Conservation (phyloP, 176 grass and related monocot species). For the Triticum timopheevii region DNA sequence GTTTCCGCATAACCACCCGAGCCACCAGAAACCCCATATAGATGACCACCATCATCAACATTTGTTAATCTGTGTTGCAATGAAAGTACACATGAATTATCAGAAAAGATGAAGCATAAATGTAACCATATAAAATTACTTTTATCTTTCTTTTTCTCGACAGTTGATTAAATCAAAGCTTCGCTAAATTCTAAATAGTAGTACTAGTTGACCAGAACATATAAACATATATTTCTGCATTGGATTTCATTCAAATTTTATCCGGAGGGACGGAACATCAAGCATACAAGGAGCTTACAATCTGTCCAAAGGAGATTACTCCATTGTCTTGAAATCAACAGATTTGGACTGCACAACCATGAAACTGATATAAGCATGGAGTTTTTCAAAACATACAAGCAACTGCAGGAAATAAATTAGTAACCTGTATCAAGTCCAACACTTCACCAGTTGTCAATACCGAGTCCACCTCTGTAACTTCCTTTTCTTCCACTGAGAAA, state of each 20-base stretch:
- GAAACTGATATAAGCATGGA: conserved; percentile 26
- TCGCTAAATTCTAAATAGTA: neutral
- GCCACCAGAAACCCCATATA: conserved; percentile 89
- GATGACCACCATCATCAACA: conserved; percentile 74
- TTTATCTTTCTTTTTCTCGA: neutral
- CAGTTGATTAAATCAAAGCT: neutral
- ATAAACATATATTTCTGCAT: neutral
- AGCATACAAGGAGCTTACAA: conserved; percentile 51
- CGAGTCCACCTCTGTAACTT: conserved; percentile 88
- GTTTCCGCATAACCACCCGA: conserved; percentile 95
- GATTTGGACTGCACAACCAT: conserved; percentile 73
- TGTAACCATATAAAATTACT: neutral
- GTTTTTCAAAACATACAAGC: neutral
- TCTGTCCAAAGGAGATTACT: conserved; percentile 83
- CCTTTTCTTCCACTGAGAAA: conserved; percentile 65
- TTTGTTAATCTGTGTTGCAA: conserved; percentile 74
- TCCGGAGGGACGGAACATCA: conserved; percentile 11
- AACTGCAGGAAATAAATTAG: conserved; percentile 19
- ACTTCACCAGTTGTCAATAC: conserved; percentile 97
- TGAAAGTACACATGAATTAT: conserved; percentile 7
- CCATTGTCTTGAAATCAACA: conserved; percentile 72
- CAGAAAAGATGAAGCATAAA: neutral
- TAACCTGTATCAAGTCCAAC: conserved; percentile 94
- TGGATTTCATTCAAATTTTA: neutral
- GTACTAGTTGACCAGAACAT: neutral